phyloP scores from a whole-genome alignment of 1,284 basidiomycete genomes.

The Apiotrichum domesticum region DNA sequence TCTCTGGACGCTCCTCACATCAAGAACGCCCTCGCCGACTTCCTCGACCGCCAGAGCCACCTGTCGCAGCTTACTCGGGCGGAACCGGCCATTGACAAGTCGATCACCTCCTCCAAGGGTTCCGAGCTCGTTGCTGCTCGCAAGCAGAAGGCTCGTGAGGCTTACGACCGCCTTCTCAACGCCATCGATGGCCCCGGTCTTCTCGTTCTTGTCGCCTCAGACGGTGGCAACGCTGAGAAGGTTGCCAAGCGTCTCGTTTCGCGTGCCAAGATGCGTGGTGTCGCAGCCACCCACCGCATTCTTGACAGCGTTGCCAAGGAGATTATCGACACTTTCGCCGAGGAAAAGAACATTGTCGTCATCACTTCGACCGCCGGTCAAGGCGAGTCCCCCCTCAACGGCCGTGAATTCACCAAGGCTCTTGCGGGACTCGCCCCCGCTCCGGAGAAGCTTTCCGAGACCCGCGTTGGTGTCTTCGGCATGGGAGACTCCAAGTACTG shows the following conservation, averaged over 20 bases:
- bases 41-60: slow-evolving; percentile 95
- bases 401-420: slow-evolving; percentile 81
- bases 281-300: slow-evolving; percentile 67
- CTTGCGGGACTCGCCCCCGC: slow-evolving; percentile 60
- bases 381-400: slow-evolving; percentile 96
- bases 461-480: slow-evolving; percentile 79
- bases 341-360: slow-evolving; percentile 68
- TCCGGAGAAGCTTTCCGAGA: slow-evolving; percentile 47
- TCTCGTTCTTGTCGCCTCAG: slow-evolving; percentile 83
- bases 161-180: slow-evolving; percentile 78
- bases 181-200: slow-evolving; percentile 86
- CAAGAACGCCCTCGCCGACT: slow-evolving; percentile 89
- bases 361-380: slow-evolving; percentile 97
- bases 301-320: slow-evolving; percentile 62
- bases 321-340: slow-evolving; percentile 56
- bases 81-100: slow-evolving; percentile 68
- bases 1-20: slow-evolving; percentile 86
- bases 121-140: slow-evolving; percentile 77
- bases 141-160: slow-evolving; percentile 73
- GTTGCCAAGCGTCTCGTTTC: slow-evolving; percentile 80
- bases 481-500: slow-evolving; percentile 99
- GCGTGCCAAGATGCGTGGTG: slow-evolving; percentile 77
- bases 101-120: slow-evolving; percentile 79
- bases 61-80: slow-evolving; percentile 83
- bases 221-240: slow-evolving; percentile 93